Conservation (phyloP, 768 basidiomycete species). For the Tylopilus felleus region DNA sequence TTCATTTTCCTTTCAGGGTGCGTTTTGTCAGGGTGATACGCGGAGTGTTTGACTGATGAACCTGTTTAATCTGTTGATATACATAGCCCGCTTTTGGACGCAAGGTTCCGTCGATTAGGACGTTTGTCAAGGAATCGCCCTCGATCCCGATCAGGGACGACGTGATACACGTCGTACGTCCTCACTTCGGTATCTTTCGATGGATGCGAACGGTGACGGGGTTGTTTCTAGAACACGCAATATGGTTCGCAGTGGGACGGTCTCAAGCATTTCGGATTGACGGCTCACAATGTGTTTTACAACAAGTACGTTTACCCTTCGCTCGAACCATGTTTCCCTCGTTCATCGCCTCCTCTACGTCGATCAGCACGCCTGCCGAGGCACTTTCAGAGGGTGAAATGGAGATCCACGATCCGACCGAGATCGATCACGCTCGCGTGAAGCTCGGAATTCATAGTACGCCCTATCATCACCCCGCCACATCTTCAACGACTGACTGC, state of each 20-base stretch:
- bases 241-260: constrained; percentile 73
- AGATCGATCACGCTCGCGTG: constrained; percentile 44
- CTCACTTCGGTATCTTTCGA: not conserved
- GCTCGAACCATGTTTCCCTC: not conserved
- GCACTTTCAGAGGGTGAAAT: constrained; percentile 45
- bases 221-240: constrained; percentile 54
- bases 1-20: constrained; percentile 66
- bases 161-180: constrained; percentile 52
- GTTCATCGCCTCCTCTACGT: not conserved
- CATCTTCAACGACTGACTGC: not conserved
- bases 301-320: constrained; percentile 45
- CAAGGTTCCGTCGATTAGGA: constrained; percentile 49
- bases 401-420: constrained; percentile 45
- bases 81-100: constrained; percentile 54
- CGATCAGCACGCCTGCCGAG: constrained; percentile 40
- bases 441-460: constrained; percentile 67
- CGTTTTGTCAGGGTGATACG: not conserved
- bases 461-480: constrained; percentile 20
- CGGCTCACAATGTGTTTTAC: constrained; percentile 55
- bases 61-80: not conserved
- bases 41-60: not conserved
- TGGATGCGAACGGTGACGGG: not conserved
- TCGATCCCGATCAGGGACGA: constrained; percentile 36
- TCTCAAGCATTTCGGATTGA: constrained; percentile 53
- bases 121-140: constrained; percentile 27